Conservation (phyloP, 75 land plant genomes). For the Cupressus sempervirens region DNA sequence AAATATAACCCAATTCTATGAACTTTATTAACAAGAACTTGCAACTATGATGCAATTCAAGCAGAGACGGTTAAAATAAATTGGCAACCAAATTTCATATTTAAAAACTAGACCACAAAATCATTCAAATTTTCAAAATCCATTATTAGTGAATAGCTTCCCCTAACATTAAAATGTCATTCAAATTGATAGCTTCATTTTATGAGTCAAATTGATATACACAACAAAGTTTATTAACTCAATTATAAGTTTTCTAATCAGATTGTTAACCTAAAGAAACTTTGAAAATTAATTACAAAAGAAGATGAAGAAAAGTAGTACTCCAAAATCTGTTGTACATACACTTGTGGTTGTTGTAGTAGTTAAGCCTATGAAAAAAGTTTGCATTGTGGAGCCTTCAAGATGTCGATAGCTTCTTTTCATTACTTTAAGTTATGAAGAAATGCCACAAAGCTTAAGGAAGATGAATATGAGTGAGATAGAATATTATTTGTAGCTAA, state of each 20-base stretch:
- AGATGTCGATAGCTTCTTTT: slow-evolving; percentile 10
- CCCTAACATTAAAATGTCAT: not conserved
- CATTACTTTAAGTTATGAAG: not conserved
- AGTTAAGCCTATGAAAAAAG: not conserved
- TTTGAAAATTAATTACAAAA: not conserved
- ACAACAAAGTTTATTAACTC: not conserved
- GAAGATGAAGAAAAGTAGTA: not conserved
- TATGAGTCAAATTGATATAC: not conserved
- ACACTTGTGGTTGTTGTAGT: not conserved
- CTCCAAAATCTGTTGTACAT: not conserved
- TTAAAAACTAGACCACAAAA: not conserved
- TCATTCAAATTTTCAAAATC: not conserved
- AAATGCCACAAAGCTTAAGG: not conserved
- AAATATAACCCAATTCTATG: too few relatives aligned
- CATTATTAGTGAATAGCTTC: not conserved
- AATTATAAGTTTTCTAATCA: not conserved
- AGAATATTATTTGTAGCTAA: not conserved
- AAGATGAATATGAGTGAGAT: not conserved
- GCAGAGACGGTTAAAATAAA: too few relatives aligned
- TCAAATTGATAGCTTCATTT: not conserved
- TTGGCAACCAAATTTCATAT: not conserved
- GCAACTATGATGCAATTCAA: too few relatives aligned
- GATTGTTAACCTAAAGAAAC: too few relatives aligned
- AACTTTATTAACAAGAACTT: too few relatives aligned
- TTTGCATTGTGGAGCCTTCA: not conserved